Conservation (phyloP, 2,329 filamentous ascomycete genomes). For the Chrysoporthe austroafricana region DNA sequence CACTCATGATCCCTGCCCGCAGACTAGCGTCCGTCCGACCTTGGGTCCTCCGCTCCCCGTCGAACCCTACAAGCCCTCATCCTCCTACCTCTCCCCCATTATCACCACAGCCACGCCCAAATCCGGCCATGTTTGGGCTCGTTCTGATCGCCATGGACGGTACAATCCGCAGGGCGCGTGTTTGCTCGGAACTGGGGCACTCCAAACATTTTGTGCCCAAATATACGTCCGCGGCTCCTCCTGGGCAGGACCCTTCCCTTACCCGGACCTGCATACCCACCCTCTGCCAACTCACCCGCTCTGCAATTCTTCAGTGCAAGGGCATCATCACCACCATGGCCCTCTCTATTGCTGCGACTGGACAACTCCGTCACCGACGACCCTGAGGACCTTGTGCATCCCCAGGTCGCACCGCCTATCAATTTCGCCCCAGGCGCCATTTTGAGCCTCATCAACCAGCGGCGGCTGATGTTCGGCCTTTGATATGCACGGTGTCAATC, state of each 20-base stretch:
- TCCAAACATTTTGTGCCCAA: constrained; percentile 15
- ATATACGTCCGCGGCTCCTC: constrained; percentile 16
- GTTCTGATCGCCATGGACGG: constrained; percentile 54
- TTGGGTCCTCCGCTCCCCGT: constrained; percentile 30
- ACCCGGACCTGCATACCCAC: constrained; percentile 23
- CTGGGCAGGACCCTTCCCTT: constrained; percentile 17
- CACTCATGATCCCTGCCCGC: constrained; percentile 14
- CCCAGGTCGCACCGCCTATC: not conserved
- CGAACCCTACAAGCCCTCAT: constrained; percentile 37
- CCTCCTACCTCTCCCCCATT: constrained; percentile 37
- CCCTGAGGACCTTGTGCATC: not conserved
- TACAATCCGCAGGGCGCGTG: constrained; percentile 45
- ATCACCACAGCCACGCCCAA: constrained; percentile 35
- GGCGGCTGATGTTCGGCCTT: constrained; percentile 15
- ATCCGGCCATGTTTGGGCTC: constrained; percentile 67
- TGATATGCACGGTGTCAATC: not conserved
- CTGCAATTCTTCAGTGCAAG: constrained; percentile 18
- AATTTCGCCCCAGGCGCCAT: not conserved
- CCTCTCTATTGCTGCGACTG: not conserved
- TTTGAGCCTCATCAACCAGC: constrained; percentile 16
- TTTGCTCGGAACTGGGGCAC: constrained; percentile 12
- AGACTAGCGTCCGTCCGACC: constrained; percentile 17
- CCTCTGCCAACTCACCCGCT: constrained; percentile 21
- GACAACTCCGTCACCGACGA: no score
- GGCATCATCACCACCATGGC: not conserved